Evolutionary conservation across 2,329 filamentous ascomycete species (phyloP).

Genomic region (Coleophoma cylindrospora): DNA sequence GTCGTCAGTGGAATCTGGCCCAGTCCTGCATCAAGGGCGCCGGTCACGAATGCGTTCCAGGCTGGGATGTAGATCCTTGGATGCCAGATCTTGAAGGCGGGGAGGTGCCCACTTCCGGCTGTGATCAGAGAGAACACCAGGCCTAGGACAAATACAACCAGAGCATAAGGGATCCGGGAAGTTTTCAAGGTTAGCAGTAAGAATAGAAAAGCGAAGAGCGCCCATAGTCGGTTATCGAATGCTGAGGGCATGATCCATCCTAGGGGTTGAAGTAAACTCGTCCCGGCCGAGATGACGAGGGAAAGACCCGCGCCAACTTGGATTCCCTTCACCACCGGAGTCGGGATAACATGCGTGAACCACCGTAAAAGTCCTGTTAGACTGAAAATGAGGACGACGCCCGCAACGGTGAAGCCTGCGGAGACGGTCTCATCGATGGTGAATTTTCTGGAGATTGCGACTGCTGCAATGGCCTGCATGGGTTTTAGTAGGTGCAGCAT

Average conservation of each 20-base stretch:
- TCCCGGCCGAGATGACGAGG: constrained; percentile 72
- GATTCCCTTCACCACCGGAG: constrained; percentile 89
- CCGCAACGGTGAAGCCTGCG: constrained; percentile 75
- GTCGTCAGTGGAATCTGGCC: constrained; percentile 89
- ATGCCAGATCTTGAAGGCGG: constrained; percentile 54
- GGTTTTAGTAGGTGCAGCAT: not conserved
- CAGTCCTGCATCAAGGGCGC: constrained; percentile 51
- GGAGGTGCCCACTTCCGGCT: constrained; percentile 34
- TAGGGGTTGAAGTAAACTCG: constrained; percentile 61
- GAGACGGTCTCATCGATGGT: constrained; percentile 69
- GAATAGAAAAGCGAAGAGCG: constrained; percentile 64
- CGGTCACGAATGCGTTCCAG: constrained; percentile 38
- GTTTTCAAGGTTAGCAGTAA: constrained; percentile 64
- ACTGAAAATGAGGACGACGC: constrained; percentile 70
- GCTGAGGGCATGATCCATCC: constrained; percentile 61
- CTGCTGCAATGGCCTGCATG: constrained; percentile 73
- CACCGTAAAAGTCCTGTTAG: constrained; percentile 72
- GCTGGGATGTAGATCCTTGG: constrained; percentile 46
- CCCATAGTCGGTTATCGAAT: constrained; percentile 77
- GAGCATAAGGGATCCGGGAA: constrained; percentile 70
- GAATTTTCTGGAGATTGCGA: constrained; percentile 70
- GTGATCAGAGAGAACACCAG: constrained; percentile 56
- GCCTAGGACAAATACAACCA: constrained; percentile 66
- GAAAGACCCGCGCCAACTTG: constrained; percentile 88
- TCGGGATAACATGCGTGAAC: constrained; percentile 63